Base-by-base conservation (phyloP, 495 filamentous ascomycete species). In the Stereocaulon alpinum region DNA sequence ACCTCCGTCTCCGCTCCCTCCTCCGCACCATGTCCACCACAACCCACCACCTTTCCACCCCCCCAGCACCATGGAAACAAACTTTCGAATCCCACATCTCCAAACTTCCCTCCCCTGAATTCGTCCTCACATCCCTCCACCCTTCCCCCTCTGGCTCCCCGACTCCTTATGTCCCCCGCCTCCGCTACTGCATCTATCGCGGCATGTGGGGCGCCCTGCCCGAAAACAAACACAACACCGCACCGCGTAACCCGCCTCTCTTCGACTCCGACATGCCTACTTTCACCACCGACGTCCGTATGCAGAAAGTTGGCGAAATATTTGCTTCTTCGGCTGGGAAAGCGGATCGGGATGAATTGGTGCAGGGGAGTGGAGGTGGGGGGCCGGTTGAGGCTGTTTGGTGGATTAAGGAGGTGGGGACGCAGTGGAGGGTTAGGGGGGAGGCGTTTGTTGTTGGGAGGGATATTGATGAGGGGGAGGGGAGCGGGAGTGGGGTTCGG, bases 201-300 rank as follows among this genome's bases (percentile, higher is more conserved):
- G 91, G 93, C 67, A 82, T 96, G 71, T 94, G 86, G 76, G 83
- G 81, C 7, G 74, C 76, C 58, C 76, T 91, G 29, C 84, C 84
- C 2, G 74, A 76, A 56, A 86, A 90, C 69, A 78, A 82, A 6
- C 81, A 87, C 63, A 86, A 86, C 65, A 65, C 73, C n/a, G 79
- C 81, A 54, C 63, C 81, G 71, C 7, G 73, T 24, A 96, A 97
- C 69, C 82, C 85, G 10, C 60, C 64, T 11, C 64, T 83, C 0
- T 95, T 77, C 67, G 83, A 87, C 52, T 87, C 81, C 55, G 90
- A 97, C 63, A 71, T 89, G 59, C 76, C 84, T 4, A 83, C 86
- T 2, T 85, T 97, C 61, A 96, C 92, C 0, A 95, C 91, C 0
- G 93, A 98, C 69, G 78, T 80, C 11, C 78, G 93, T 12, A 95